Percentiles rank a stretch among this genome's conserved stretches.
Conservation (phyloP, 495 filamentous ascomycete species). For the Lasiosphaeria miniovina region DNA sequence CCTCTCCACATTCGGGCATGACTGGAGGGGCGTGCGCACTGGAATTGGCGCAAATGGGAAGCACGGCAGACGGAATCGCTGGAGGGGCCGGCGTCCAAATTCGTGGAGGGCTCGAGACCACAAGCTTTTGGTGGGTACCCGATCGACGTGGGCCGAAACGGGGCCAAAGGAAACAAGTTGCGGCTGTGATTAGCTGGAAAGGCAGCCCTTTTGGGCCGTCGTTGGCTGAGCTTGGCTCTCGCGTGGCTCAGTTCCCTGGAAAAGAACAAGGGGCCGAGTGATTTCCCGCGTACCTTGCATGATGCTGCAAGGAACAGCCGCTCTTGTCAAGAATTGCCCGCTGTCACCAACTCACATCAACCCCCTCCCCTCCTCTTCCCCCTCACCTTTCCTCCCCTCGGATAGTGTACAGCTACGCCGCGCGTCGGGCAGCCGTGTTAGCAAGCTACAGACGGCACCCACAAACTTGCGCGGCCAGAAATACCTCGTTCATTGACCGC, state of each 20-base stretch:
- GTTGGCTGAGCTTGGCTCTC: not conserved
- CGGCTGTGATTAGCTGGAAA: conserved; percentile 1
- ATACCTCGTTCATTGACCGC: too few relatives aligned
- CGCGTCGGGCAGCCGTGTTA: not conserved
- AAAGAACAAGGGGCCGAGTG: conserved; percentile 12
- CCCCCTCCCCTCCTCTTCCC: not conserved
- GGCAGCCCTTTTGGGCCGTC: not conserved
- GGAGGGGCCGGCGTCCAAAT: too few relatives aligned
- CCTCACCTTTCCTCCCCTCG: not conserved
- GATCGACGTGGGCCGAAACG: not conserved
- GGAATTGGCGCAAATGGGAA: not conserved
- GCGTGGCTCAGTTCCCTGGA: conserved; percentile 12
- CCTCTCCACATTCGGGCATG: too few relatives aligned
- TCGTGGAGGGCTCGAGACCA: too few relatives aligned
- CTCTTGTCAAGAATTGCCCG: not conserved
- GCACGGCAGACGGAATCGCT: not conserved
- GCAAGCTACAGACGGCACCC: too few relatives aligned
- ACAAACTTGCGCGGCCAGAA: too few relatives aligned
- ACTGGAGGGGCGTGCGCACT: not conserved
- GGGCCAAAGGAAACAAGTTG: not conserved
- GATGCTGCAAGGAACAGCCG: conserved; percentile 16
- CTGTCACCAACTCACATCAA: not conserved
- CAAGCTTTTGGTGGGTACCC: too few relatives aligned
- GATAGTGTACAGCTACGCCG: not conserved
- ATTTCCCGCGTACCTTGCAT: conserved; percentile 19